A percentile compares a stretch with the other conserved stretches of the same genome.
These are phyloP conservation scores for Clonostachys byssicola DNA, from an alignment of 2,329 filamentous ascomycete species.

Conservation along the genomic window DNA sequence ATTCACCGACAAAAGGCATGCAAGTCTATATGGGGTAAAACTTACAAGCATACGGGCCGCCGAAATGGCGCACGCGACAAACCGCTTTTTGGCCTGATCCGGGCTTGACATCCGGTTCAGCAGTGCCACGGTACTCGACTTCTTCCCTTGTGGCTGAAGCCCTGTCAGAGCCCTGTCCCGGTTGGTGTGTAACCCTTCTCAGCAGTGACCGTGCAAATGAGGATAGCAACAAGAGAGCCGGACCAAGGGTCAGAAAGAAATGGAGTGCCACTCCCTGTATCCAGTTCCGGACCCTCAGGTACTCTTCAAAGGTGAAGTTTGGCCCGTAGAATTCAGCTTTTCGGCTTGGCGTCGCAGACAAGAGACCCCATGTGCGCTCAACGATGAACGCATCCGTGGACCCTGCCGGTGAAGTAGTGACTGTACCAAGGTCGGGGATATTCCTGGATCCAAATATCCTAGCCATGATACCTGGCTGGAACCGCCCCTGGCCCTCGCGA, in stretches of 20 bases:
- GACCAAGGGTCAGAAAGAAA: conserved; percentile 36
- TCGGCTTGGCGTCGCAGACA: conserved; percentile 37
- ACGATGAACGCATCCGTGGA: conserved; percentile 50
- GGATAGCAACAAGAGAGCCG: conserved; percentile 35
- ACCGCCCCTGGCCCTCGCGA: conserved; percentile 18
- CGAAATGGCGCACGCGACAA: conserved; percentile 19
- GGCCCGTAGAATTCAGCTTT: conserved; percentile 50
- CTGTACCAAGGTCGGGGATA: conserved; percentile 47
- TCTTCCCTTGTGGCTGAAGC: conserved; percentile 54
- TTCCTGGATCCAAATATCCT: conserved; percentile 43
- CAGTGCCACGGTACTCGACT: conserved; percentile 61
- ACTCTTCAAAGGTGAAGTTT: conserved; percentile 56
- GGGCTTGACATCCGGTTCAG: conserved; percentile 47
- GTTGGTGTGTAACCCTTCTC: conserved; percentile 39
- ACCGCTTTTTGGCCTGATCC: conserved; percentile 41
- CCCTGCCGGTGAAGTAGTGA: conserved; percentile 47
- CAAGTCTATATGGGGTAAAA: conserved; percentile 58
- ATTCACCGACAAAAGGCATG: conserved; percentile 2
- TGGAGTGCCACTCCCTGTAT: conserved; percentile 46
- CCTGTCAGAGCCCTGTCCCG: conserved; percentile 48
- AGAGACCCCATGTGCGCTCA: conserved; percentile 59
- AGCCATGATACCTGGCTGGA: conserved; percentile 26
- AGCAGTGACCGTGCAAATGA: conserved; percentile 40
- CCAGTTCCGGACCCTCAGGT: conserved; percentile 43
- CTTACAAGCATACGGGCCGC: conserved; percentile 54